Percentiles rank a stretch among this genome's conserved stretches.
phyloP scores from a whole-genome alignment of 345 rosid genomes.

The Rhizophora mangle region DNA sequence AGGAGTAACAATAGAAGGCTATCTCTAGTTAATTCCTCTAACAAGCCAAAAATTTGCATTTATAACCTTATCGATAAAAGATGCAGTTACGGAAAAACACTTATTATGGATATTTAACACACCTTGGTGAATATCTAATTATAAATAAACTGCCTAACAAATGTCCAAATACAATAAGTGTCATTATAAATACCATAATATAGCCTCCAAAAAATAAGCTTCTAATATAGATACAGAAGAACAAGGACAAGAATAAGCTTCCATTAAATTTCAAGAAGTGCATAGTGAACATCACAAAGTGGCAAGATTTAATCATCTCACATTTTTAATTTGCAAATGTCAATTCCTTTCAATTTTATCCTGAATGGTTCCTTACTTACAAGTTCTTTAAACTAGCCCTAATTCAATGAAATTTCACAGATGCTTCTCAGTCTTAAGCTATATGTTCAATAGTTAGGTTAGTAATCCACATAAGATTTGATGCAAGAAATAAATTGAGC shows the following conservation, averaged over 20 bases:
- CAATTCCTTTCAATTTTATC: not conserved
- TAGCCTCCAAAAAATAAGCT: no score
- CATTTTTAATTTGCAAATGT: not conserved
- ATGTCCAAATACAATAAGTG: no score
- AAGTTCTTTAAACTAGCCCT: rapidly evolving
- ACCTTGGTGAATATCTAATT: not conserved
- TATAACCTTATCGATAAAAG: not conserved
- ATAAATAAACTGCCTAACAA: not conserved
- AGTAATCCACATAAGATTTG: not conserved
- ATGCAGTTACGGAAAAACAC: no score
- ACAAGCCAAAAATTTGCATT: not conserved
- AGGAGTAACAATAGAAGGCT: not conserved
- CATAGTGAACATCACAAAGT: not conserved
- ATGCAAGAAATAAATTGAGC: not conserved
- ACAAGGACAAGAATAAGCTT: no score
- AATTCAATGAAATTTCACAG: not conserved
- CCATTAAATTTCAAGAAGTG: no score
- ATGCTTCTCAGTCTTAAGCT: not conserved
- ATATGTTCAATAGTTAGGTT: no score
- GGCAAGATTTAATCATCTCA: not conserved
- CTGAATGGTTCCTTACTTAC: not conserved
- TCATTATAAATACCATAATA: not conserved
- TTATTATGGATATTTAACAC: no score
- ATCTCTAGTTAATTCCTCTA: not conserved
- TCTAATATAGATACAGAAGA: no score